Percentiles rank a stretch among this genome's conserved stretches.
These are phyloP conservation scores for Chimonanthus salicifolius DNA, from an alignment of 164 flowering plant genomes.

Conservation along the genomic window DNA sequence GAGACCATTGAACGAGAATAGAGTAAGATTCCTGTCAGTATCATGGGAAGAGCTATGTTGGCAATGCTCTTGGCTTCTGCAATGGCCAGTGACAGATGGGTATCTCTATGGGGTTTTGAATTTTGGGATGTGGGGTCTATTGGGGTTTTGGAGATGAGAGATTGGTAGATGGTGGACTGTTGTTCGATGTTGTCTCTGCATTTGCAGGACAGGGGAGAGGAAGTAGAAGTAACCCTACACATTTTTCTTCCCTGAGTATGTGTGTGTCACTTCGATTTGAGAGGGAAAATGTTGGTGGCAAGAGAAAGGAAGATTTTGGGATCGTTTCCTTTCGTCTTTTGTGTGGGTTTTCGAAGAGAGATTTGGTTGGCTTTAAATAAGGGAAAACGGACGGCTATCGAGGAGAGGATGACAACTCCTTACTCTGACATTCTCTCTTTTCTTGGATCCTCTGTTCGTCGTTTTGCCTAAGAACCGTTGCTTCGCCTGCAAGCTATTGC, in stretches of 20 bases:
- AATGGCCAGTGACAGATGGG: slow-evolving; percentile 30
- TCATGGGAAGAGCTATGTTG: slow-evolving; percentile 57
- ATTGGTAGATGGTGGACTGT: slow-evolving; percentile 7
- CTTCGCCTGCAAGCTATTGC: slow-evolving; percentile 1
- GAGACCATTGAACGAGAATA: slow-evolving; percentile 76
- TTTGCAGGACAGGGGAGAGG: slow-evolving; percentile 8
- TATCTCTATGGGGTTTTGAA: slow-evolving; percentile 2
- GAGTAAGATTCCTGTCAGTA: slow-evolving; percentile 55
- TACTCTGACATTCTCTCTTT: slow-evolving; percentile 6
- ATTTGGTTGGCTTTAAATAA: slow-evolving; percentile 14
- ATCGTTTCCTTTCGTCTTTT: background rate
- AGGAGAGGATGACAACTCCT: background rate
- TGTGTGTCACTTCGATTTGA: background rate
- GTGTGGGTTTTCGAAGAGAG: slow-evolving; percentile 4
- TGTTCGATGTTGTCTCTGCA: slow-evolving; percentile 12
- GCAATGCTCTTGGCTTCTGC: slow-evolving; percentile 43
- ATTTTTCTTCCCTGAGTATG: slow-evolving; percentile 4
- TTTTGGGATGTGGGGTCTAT: background rate
- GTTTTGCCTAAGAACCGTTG: background rate
- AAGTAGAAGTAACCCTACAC: slow-evolving; percentile 14
- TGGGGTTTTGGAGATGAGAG: background rate
- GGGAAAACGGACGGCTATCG: background rate
- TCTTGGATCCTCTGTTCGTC: slow-evolving; percentile 1
- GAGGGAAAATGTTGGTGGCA: slow-evolving; percentile 8
- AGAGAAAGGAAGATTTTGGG: background rate